phyloP scores from a whole-genome alignment of 192 early-diverging fungal genomes.

The Backusella mclennaniae region DNA sequence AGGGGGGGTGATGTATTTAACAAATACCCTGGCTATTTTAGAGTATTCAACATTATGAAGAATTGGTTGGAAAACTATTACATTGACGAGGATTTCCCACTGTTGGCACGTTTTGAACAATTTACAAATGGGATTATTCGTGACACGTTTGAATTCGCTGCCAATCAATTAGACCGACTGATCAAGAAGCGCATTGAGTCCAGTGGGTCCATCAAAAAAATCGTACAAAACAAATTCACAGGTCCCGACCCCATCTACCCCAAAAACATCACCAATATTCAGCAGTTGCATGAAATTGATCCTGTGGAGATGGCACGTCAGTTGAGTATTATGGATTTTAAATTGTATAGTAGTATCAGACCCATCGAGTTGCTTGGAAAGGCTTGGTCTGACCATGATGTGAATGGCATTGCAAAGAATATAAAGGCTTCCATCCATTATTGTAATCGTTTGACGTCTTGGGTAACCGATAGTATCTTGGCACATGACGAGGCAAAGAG shows the following conservation, averaged over 20 bases:
- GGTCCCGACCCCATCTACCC: constrained; percentile 81
- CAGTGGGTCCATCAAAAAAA: constrained; percentile 42
- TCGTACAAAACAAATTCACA: constrained; percentile 57
- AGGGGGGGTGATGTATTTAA: not conserved
- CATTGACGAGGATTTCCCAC: constrained; percentile 61
- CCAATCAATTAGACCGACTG: not conserved
- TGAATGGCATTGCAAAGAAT: constrained; percentile 69
- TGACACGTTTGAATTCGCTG: not conserved
- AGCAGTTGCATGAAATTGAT: constrained; percentile 78
- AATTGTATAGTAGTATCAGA: constrained; percentile 76
- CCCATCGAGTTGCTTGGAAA: constrained; percentile 88
- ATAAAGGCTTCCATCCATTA: constrained; percentile 83
- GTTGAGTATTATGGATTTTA: constrained; percentile 86
- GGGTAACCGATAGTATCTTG: constrained; percentile 85
- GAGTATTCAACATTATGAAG: constrained; percentile 88
- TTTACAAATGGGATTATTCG: constrained; percentile 17
- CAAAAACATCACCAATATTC: constrained; percentile 66
- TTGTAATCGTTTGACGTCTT: constrained; percentile 83
- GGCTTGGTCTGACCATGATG: constrained; percentile 71
- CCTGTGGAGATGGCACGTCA: constrained; percentile 92
- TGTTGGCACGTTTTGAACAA: constrained; percentile 9
- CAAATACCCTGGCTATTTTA: not conserved
- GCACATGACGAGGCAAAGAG: constrained; percentile 79
- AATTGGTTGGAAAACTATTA: constrained; percentile 90
- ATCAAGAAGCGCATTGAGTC: constrained; percentile 9